phyloP scores from a whole-genome alignment of 139 green algal species.

The Tetraselmis striata region DNA sequence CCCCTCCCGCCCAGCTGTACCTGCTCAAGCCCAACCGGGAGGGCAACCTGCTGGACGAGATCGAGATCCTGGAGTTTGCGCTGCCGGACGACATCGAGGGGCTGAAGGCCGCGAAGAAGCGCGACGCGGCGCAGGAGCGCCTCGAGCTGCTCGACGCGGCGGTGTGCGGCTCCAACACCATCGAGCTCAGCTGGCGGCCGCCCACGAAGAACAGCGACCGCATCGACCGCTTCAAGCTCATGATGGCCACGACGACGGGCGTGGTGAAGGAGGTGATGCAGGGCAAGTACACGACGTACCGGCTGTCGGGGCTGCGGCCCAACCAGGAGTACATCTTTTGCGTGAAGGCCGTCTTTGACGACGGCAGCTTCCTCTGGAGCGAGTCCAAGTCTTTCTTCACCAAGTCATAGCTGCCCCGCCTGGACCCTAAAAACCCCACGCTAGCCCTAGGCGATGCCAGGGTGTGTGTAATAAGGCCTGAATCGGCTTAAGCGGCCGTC shows the following conservation, averaged over 20 bases:
- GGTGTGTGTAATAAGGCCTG: too few species aligned
- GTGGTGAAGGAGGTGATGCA: slow-evolving; percentile 70
- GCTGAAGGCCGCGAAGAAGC: slow-evolving; percentile 43
- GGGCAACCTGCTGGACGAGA: slow-evolving; percentile 58
- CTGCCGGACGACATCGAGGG: slow-evolving; percentile 64
- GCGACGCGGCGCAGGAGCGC: slow-evolving; percentile 4
- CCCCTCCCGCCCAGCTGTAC: slow-evolving; percentile 28
- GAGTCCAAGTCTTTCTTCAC: slow-evolving; percentile 66
- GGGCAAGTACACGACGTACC: slow-evolving; percentile 40
- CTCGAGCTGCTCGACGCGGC: slow-evolving; percentile 47
- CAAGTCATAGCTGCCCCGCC: not conserved
- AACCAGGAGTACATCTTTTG: slow-evolving; percentile 78
- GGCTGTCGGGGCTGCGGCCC: slow-evolving; percentile 48
- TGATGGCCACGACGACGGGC: slow-evolving; percentile 70
- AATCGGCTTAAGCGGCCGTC: too few species aligned
- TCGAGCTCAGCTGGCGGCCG: slow-evolving; percentile 62
- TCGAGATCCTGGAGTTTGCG: slow-evolving; percentile 47
- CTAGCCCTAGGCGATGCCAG: too few species aligned
- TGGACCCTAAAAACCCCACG: too few species aligned
- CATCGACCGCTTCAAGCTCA: slow-evolving; percentile 75
- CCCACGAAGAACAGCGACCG: slow-evolving; percentile 72
- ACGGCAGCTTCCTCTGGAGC: slow-evolving; percentile 71
- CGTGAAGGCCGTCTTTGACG: slow-evolving; percentile 81
- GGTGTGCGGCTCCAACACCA: slow-evolving; percentile 22
- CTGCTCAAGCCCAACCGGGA: slow-evolving; percentile 54